Evolutionary conservation across 495 filamentous ascomycete genomes (phyloP).

Genomic region (Tuber magnatum): DNA sequence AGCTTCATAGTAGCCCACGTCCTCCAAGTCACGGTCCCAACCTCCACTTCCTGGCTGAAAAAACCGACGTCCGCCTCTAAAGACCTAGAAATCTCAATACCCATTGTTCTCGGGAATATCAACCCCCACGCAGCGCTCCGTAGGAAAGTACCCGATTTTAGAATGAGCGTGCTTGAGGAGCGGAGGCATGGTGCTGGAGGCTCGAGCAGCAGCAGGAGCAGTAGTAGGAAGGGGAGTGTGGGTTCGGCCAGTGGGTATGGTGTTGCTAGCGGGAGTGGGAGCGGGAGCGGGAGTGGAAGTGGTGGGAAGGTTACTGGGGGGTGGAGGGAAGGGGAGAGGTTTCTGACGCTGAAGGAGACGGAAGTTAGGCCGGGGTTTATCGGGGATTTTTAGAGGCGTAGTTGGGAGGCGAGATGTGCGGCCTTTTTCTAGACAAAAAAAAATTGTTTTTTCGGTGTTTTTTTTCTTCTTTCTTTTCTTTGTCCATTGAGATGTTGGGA

Average conservation of each 20-base stretch:
- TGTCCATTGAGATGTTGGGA: background rate
- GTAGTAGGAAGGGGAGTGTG: slow-evolving; percentile 20
- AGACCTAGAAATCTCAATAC: slow-evolving; percentile 35
- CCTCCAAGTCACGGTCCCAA: slow-evolving; percentile 35
- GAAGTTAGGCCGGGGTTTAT: slow-evolving; percentile 32
- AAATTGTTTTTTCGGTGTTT: background rate
- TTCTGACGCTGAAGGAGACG: slow-evolving; percentile 37
- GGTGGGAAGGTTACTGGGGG: slow-evolving; percentile 3
- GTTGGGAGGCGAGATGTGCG: background rate
- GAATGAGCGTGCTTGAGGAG: slow-evolving; percentile 27
- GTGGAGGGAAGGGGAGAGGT: slow-evolving; percentile 37
- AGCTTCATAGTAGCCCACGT: slow-evolving; percentile 35
- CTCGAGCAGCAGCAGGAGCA: slow-evolving; percentile 26
- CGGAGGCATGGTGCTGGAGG: slow-evolving; percentile 22
- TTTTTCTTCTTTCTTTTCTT: background rate
- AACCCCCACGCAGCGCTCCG: slow-evolving; percentile 17
- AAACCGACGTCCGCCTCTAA: slow-evolving; percentile 18
- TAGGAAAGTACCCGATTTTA: slow-evolving; percentile 32
- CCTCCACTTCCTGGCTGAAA: slow-evolving; percentile 25
- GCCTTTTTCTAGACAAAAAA: background rate
- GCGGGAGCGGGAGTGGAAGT: slow-evolving; percentile 10
- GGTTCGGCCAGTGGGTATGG: slow-evolving; percentile 27
- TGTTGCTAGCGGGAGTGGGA: slow-evolving; percentile 1
- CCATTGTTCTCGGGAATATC: slow-evolving; percentile 37
- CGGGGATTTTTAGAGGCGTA: slow-evolving; percentile 6